Evolutionary conservation across 2,329 filamentous ascomycete genomes (phyloP), one percentile per base, ranked within the genome.

Genomic region (Penicillium sp.): DNA sequence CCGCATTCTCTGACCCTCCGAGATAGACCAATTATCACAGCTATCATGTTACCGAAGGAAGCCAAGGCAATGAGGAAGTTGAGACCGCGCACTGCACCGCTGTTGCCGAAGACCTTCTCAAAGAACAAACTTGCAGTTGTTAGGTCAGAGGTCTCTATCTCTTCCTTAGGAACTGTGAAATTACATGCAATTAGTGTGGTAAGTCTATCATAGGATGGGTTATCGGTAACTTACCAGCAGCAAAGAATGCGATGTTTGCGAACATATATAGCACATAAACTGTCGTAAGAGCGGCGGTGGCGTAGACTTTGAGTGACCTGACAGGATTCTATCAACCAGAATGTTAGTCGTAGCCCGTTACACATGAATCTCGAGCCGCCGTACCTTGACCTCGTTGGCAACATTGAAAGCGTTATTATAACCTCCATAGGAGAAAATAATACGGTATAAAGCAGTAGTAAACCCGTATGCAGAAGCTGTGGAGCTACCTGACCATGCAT

Each of bases 331-430:
- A 33, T 43, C 4, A n/a, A 43, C 3, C 5, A 1, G 22, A 19
- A 17, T 17, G 16, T 51, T n/a, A 44, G 49, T 44, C 11, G 19
- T 22, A 22, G 16, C 14, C 22, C 1, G 16, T 43, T 7, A 10
- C 6, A 30, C 19, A 10, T 14, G 10, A 14, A 37, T 3, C 10
- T 11, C 7, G 9, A 26, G 3, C 7, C 1, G 1, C 5, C 62
- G 16, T 60, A 76, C 76, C 67, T 79, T 80, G 60, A 85, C 79
- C 68, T 86, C 83, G 50, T 84, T 84, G 53, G 82, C 80, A 5
- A 86, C 77, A 58, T 85, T 85, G 70, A 86, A 86, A 0, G 83
- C 81, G 59, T 86, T 86, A 14, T 77, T 72, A 57, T 79, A 86
- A 3, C 84, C 84, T 0, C 73, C 69, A 55, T 84, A 86, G 0